Percentiles rank a stretch among this genome's conserved stretches.
Conservation (phyloP, 2,329 filamentous ascomycete species). For the Onygenales sp. region DNA sequence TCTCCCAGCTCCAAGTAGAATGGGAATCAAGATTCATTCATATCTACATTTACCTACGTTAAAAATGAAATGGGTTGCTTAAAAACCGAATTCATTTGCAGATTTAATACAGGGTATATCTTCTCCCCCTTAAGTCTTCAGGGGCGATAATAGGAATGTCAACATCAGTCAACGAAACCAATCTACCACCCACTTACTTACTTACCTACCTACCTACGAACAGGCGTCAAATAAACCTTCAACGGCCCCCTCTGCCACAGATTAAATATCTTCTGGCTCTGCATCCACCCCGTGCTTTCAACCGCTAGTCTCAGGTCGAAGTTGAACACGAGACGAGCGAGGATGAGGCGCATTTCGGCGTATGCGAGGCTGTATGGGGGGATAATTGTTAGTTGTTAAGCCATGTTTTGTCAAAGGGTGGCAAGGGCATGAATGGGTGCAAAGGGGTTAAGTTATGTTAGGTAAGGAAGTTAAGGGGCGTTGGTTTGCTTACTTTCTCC, state of each 20-base stretch:
- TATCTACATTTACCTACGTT: too few relatives aligned
- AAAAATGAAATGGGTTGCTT: too few relatives aligned
- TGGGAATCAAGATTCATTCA: too few relatives aligned
- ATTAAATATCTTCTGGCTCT: slow-evolving; percentile 28
- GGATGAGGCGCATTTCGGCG: slow-evolving; percentile 41
- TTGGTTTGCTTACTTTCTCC: slow-evolving; percentile 34
- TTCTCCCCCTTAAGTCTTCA: too few relatives aligned
- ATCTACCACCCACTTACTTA: too few relatives aligned
- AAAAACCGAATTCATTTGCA: too few relatives aligned
- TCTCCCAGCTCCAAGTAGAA: too few relatives aligned
- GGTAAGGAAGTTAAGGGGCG: slow-evolving; percentile 14
- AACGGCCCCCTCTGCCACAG: slow-evolving; percentile 35
- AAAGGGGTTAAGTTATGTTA: not conserved
- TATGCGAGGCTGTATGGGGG: slow-evolving; percentile 35
- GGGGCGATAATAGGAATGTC: too few relatives aligned
- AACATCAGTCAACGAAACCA: too few relatives aligned
- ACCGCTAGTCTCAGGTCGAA: slow-evolving; percentile 39
- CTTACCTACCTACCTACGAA: not conserved
- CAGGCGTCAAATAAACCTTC: slow-evolving; percentile 27
- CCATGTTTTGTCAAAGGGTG: not conserved
- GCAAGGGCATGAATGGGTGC: not conserved
- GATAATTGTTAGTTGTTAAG: not conserved
- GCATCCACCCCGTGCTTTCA: slow-evolving; percentile 30
- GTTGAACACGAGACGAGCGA: slow-evolving; percentile 40
- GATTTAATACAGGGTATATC: too few relatives aligned